These are phyloP conservation scores for Aspergillus felis DNA, from an alignment of 2,329 filamentous ascomycete species.

Conservation along the genomic window DNA sequence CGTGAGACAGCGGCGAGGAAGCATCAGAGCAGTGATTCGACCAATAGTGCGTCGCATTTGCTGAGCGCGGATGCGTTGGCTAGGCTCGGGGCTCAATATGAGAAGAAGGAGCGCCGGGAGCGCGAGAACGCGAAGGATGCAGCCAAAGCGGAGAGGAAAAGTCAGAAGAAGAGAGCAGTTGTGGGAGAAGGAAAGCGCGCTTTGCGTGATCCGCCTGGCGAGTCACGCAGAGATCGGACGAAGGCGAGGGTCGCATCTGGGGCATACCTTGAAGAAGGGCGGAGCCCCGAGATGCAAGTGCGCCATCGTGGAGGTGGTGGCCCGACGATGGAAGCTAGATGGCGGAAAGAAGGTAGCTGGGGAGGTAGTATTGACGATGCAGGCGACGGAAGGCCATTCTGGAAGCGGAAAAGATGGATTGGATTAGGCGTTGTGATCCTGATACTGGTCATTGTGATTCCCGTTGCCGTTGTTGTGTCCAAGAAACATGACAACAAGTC, in stretches of 20 bases:
- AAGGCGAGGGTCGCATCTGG: constrained; percentile 66
- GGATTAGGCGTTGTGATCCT: constrained; percentile 52
- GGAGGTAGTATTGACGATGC: constrained; percentile 27
- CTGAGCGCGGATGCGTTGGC: constrained; percentile 58
- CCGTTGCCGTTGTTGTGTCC: constrained; percentile 62
- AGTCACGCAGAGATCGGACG: constrained; percentile 41
- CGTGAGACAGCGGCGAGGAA: constrained; percentile 25
- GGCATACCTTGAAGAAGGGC: constrained; percentile 65
- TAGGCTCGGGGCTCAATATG: constrained; percentile 61
- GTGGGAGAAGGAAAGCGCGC: constrained; percentile 18
- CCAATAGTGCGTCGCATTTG: constrained; percentile 40
- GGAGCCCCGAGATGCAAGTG: constrained; percentile 45
- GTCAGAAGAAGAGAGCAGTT: constrained; percentile 24
- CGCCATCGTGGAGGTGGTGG: constrained; percentile 38
- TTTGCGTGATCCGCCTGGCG: constrained; percentile 20
- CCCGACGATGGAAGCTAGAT: constrained; percentile 43
- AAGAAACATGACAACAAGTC: constrained; percentile 52
- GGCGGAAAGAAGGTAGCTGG: constrained; percentile 44
- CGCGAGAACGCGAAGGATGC: constrained; percentile 36
- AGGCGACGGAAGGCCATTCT: constrained; percentile 21
- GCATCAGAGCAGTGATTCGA: constrained; percentile 40
- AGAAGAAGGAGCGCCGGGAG: constrained; percentile 48
- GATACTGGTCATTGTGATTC: constrained; percentile 63
- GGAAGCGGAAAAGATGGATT: constrained; percentile 47
- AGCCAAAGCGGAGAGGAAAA: constrained; percentile 20